Percentiles rank a stretch among this genome's conserved stretches.
Conservation (phyloP, 345 rosid species). For the Eucalyptus tenuipes region DNA sequence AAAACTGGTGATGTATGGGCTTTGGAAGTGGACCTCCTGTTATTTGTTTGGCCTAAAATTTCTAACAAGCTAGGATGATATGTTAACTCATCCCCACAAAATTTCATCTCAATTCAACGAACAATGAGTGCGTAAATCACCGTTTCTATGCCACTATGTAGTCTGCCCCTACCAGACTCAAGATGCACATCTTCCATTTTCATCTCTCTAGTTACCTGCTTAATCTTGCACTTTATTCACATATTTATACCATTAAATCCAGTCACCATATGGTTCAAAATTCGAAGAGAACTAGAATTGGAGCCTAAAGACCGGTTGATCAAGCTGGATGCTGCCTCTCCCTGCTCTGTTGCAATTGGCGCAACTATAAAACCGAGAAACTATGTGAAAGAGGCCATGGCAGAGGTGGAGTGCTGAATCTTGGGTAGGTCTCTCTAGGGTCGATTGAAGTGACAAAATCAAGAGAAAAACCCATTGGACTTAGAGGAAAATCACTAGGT, state of each 20-base stretch:
- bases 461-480: neutral
- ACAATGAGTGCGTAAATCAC: neutral
- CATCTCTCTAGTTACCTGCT: neutral
- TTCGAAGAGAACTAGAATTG: neutral
- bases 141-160: accelerated
- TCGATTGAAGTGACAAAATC: neutral
- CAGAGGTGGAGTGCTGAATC: neutral
- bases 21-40: neutral
- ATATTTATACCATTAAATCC: neutral
- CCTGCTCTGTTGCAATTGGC: neutral
- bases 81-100: neutral
- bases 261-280: neutral
- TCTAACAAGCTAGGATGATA: neutral
- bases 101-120: neutral
- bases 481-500: neutral
- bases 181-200: neutral
- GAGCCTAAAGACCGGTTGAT: neutral
- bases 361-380: neutral
- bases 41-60: neutral
- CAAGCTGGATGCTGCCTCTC: neutral
- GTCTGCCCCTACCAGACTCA: neutral
- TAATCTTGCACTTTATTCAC: neutral
- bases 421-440: neutral
- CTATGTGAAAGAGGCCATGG: neutral
- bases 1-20: neutral